Conservation (phyloP, 139 green algal genomes). For the Bryopsis sp. region DNA sequence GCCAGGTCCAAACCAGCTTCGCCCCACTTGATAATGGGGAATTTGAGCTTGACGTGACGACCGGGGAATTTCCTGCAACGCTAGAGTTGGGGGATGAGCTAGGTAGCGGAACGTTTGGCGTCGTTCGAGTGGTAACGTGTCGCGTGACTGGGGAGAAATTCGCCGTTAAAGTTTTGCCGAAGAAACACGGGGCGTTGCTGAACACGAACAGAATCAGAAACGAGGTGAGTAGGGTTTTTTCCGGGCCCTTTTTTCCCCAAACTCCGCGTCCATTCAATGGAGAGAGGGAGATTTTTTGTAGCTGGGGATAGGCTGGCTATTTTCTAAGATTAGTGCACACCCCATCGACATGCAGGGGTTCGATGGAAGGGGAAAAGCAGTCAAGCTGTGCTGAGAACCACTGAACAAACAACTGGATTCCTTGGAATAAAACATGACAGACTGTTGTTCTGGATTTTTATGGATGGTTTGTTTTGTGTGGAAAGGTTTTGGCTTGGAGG, state of each 20-base stretch:
- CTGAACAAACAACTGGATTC: no score
- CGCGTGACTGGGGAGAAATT: slow-evolving; percentile 14
- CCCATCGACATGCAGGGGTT: slow-evolving; percentile 7
- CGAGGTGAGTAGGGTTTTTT: slow-evolving; percentile 18
- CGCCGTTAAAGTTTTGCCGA: slow-evolving; percentile 33
- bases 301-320: slow-evolving; percentile 7
- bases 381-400: no score
- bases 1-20: no score
- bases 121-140: slow-evolving; percentile 18
- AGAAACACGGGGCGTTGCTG: slow-evolving; percentile 19
- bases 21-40: no score
- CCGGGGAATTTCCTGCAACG: not conserved
- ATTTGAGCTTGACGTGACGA: no score
- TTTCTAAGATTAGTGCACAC: no score
- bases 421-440: no score
- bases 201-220: slow-evolving; percentile 22
- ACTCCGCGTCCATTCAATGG: no score
- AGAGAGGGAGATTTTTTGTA: not conserved
- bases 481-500: slow-evolving; percentile 6
- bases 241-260: no score
- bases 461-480: no score
- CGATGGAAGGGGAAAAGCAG: no score
- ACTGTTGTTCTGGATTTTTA: no score
- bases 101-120: slow-evolving; percentile 34
- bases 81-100: slow-evolving; percentile 26